Evolutionary conservation across 176 grass and related monocot genomes (phyloP), one percentile per base, ranked within the genome.

Genomic region (Alloteropsis semialata): DNA sequence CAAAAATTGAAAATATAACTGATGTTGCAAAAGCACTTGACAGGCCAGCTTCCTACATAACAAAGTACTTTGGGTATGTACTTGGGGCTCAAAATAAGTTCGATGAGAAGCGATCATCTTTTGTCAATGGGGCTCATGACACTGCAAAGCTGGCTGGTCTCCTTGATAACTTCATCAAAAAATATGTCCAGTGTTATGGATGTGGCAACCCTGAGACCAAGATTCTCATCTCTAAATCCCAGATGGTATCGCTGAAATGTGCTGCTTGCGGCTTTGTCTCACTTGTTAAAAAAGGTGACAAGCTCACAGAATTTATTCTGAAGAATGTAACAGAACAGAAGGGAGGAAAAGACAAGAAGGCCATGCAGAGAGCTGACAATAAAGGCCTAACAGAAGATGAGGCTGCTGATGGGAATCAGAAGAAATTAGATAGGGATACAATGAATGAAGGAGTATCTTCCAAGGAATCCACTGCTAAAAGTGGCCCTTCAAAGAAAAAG

Each of bases 161-260:
- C 57, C 85, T 97, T 28, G 95, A 97, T 46, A 90, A 83, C 24
- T 97, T 97, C 74, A 94, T 97, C 18, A 91, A 89, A 77, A 97
- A 97, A 71, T 97, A 94, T 61, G 95, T 94, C 5, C 95, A 92
- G 42, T 97, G 95, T 6, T 92, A 94, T 21, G 88, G 78, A 1
- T 97, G 95, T 15, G 63, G 88, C 73, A 97, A 94, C n/a, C 95
- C 92, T 28, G 95, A 97, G 88, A 97, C 92, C 6, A 86, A 92
- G 75, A 77, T 97, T 53, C 75, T 91, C 38, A 81, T 97, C 22
- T 92, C 88, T 2, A 92, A 91, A 69, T 83, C 77, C 5, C 77
- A 94, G 81, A 91, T 71, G 86, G 61, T 94, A 10, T 89, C 90
- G 3, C 69, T 97, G 69, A 94, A 94, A 48, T 97, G 95, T 60